phyloP scores from a whole-genome alignment of 352 stramenopile species.

The Blastocystis sp. region DNA sequence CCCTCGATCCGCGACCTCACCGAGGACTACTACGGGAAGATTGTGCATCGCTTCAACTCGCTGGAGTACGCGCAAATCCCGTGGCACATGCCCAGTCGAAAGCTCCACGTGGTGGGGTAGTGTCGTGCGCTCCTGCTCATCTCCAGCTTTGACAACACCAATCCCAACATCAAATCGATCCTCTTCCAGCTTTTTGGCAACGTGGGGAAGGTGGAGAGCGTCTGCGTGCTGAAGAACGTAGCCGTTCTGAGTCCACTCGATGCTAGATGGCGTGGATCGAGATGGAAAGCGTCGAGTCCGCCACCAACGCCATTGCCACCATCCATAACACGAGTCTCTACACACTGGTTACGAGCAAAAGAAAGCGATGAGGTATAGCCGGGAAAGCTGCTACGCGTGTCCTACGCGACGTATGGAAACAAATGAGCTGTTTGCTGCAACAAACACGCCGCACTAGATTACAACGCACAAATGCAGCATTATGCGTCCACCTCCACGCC shows the following conservation, averaged over 20 bases:
- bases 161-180: conserved; percentile 47
- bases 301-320: conserved; percentile 39
- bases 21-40: conserved; percentile 68
- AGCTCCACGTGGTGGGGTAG: conserved; percentile 63
- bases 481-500: neutral
- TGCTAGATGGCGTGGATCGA: conserved; percentile 67
- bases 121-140: neutral
- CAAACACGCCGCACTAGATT: neutral
- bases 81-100: conserved; percentile 29
- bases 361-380: conserved; percentile 24
- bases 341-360: conserved; percentile 12
- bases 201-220: conserved; percentile 30
- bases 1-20: conserved; percentile 65
- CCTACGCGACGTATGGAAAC: conserved; percentile 65
- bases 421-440: conserved; percentile 22
- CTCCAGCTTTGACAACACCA: conserved; percentile 31
- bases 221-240: conserved; percentile 66
- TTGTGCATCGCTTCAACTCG: conserved; percentile 64
- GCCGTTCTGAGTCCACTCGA: neutral
- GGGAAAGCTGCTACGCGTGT: conserved; percentile 60
- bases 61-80: conserved; percentile 58
- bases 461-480: neutral
- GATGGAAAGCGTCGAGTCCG: conserved; percentile 46
- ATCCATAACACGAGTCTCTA: conserved; percentile 59
- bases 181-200: conserved; percentile 37